Percentiles rank a stretch among this genome's conserved stretches.
These are phyloP conservation scores for Debaryomyces nepalensis DNA, from an alignment of 1,139 yeast genomes.

Conservation along the genomic window DNA sequence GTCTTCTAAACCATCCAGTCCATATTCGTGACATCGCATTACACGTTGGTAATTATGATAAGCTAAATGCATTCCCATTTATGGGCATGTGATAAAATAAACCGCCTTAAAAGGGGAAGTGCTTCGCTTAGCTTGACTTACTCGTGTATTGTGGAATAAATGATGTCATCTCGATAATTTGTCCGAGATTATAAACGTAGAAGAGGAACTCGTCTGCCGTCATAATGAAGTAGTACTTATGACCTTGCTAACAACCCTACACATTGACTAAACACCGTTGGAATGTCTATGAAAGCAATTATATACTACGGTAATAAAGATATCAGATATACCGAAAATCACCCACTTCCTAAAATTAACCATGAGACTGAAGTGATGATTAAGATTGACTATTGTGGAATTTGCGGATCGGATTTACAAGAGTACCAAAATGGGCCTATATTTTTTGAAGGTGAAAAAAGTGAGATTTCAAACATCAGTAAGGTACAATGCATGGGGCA, in stretches of 20 bases:
- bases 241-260: background rate
- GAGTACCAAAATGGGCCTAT: constrained; percentile 58
- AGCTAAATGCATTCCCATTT: too few relatives aligned
- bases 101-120: too few relatives aligned
- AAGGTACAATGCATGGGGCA: constrained; percentile 49
- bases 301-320: constrained; percentile 56
- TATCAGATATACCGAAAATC: constrained; percentile 45
- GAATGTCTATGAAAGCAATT: constrained; percentile 55
- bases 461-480: constrained; percentile 24
- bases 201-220: too few relatives aligned
- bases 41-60: too few relatives aligned
- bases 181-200: constrained; percentile 12
- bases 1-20: too few relatives aligned
- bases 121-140: too few relatives aligned
- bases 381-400: constrained; percentile 58
- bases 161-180: constrained; percentile 8
- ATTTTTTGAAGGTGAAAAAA: constrained; percentile 39
- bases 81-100: too few relatives aligned
- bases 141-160: too few relatives aligned
- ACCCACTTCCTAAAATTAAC: constrained; percentile 49
- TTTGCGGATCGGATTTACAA: constrained; percentile 63
- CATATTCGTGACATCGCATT: too few relatives aligned
- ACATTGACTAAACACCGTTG: too few relatives aligned
- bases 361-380: constrained; percentile 54
- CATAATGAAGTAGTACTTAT: background rate